Evolutionary conservation across 2,329 filamentous ascomycete genomes (phyloP).

Genomic region (Diaporthe citri): DNA sequence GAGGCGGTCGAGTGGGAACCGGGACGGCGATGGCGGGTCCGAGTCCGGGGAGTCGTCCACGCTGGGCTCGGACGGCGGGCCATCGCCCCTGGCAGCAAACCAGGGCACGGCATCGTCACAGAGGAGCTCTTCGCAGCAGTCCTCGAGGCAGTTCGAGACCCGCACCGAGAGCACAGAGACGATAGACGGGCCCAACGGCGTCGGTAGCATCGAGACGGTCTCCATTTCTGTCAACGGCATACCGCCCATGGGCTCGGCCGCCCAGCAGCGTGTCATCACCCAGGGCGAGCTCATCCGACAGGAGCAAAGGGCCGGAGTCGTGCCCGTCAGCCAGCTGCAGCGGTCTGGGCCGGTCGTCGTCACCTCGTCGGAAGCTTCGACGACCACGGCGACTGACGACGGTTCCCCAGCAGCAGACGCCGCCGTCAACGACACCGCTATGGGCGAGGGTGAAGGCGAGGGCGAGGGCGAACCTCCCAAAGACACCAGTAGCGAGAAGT

Average conservation of each 20-base stretch:
- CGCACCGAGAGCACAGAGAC: constrained; percentile 83
- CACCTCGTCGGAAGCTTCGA: constrained; percentile 41
- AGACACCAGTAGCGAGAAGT: constrained; percentile 46
- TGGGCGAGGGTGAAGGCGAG: constrained; percentile 43
- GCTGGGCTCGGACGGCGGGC: constrained; percentile 36
- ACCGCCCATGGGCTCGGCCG: constrained; percentile 61
- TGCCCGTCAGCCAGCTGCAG: constrained; percentile 74
- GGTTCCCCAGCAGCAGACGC: constrained; percentile 40
- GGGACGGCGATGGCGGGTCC: constrained; percentile 40
- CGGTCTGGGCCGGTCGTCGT: constrained; percentile 52
- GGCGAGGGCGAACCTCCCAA: constrained; percentile 44
- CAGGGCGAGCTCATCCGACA: constrained; percentile 89
- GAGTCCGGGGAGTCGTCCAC: constrained; percentile 38
- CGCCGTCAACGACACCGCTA: constrained; percentile 39
- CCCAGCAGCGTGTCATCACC: constrained; percentile 69
- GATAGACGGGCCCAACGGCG: constrained; percentile 83
- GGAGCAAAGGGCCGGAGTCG: constrained; percentile 85
- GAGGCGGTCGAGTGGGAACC: constrained; percentile 51
- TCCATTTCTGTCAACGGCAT: constrained; percentile 81
- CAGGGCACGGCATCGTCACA: neutral
- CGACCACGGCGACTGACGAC: neutral
- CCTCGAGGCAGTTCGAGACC: constrained; percentile 62
- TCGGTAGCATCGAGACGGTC: constrained; percentile 84
- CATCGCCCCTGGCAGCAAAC: constrained; percentile 26
- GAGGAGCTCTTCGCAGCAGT: constrained; percentile 32